Conservation (phyloP, 2,329 filamentous ascomycete genomes). For the Balansia obtecta region DNA sequence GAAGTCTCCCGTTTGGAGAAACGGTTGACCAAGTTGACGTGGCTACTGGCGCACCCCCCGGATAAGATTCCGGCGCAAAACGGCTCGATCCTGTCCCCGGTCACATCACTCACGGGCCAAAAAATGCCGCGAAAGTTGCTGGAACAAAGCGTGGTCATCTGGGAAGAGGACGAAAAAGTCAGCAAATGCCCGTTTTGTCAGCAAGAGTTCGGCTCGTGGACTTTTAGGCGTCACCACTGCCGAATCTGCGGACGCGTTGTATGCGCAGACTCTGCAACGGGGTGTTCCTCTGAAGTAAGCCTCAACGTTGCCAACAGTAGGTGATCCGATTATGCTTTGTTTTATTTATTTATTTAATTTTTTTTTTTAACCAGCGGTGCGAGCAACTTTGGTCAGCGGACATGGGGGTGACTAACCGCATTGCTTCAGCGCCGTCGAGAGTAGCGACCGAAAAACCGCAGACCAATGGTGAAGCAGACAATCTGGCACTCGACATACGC, state of each 20-base stretch:
- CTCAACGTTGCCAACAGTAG: constrained; percentile 55
- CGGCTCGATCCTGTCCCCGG: constrained; percentile 45
- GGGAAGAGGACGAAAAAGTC: constrained; percentile 84
- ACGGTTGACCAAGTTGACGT: constrained; percentile 78
- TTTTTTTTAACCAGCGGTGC: too few species aligned
- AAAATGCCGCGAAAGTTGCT: constrained; percentile 67
- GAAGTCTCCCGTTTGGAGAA: constrained; percentile 88
- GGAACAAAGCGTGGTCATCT: constrained; percentile 86
- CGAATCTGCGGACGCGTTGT: constrained; percentile 87
- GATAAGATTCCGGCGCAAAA: constrained; percentile 43
- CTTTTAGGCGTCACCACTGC: constrained; percentile 88
- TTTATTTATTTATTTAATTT: neutral
- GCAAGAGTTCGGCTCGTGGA: constrained; percentile 88
- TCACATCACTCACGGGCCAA: constrained; percentile 50
- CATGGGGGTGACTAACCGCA: too few species aligned
- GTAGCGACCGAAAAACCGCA: constrained; percentile 30
- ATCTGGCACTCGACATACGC: constrained; percentile 66
- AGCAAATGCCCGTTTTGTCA: constrained; percentile 83
- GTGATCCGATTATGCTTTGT: constrained; percentile 6
- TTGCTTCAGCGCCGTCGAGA: constrained; percentile 9
- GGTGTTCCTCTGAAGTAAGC: constrained; percentile 73
- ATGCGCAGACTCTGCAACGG: constrained; percentile 75
- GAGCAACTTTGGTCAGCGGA: too few species aligned
- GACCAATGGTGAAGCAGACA: constrained; percentile 20
- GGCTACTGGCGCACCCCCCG: constrained; percentile 64